Evolutionary conservation across 257 asterid genomes (phyloP), one percentile per base, ranked within the genome.

Genomic region (Penstemon davidsonii): DNA sequence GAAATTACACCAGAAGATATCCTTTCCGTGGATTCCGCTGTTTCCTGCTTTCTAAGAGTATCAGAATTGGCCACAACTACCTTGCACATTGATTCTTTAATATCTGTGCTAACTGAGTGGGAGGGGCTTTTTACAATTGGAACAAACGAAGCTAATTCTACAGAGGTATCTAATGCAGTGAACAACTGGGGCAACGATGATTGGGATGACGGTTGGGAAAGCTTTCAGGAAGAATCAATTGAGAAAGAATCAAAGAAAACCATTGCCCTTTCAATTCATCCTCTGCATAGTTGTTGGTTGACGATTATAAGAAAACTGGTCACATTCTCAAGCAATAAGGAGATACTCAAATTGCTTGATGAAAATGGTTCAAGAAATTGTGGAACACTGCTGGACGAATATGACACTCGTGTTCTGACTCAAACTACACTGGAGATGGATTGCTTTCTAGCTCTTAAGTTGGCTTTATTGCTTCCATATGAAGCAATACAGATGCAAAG

Each of bases 131-230:
- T 91, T 73, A 59, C 74, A 2, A 63, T 54, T 39, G 78, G 73
- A 66, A 76, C 8, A 47, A 67, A 66, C 8, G 84, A 70, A 49
- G 53, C 39, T 58, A 86, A 75, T 64, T 61, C 88, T 15, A 63
- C 67, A 7, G 88, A 77, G 73, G 73, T 55, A 51, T 72, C 88
- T 62, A 88, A 87, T 62, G 78, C 75, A 72, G 79, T 68, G 44
- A 79, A 78, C 60, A 66, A 44, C 83, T 91, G 96, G 97, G 74
- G 73, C 79, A 90, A 83, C 37, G 91, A 94, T 63, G 97, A 86
- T 62, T 94, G 99, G 99, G 97, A 94, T 62, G 97, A 91, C 70
- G 99, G 97, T 49, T 94, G 99, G 99, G 99, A 94, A 77, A 87
- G 84, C 84, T 94, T 94, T 74, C 95, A 76, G 67, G 99, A 91